Evolutionary conservation across 1,284 basidiomycete species (phyloP).

Genomic region (Boletus calvinii): DNA sequence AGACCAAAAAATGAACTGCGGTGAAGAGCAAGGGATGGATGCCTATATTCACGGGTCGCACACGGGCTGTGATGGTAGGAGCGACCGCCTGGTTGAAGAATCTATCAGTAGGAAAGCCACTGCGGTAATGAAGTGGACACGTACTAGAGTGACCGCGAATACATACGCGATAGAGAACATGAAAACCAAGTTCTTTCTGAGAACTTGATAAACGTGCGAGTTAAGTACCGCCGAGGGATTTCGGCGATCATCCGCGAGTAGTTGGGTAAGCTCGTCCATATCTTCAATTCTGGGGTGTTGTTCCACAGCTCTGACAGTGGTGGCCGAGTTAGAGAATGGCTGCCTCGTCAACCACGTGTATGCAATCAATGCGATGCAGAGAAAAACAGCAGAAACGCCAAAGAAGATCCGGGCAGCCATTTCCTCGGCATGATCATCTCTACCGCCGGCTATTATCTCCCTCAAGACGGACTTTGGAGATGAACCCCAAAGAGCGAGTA

Average conservation of each 20-base stretch:
- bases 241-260: constrained; percentile 34
- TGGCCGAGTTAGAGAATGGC: constrained; percentile 57
- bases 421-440: constrained; percentile 52
- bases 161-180: constrained; percentile 75
- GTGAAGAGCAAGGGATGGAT: constrained; percentile 68
- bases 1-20: constrained; percentile 71
- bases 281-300: constrained; percentile 23
- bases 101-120: constrained; percentile 1
- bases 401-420: constrained; percentile 72
- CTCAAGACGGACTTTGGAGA: constrained; percentile 26
- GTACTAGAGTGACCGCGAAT: constrained; percentile 78
- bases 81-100: constrained; percentile 64
- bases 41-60: constrained; percentile 59
- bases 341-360: constrained; percentile 57
- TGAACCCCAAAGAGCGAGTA: constrained; percentile 50
- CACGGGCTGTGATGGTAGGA: constrained; percentile 80
- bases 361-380: constrained; percentile 50
- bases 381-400: constrained; percentile 63
- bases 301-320: constrained; percentile 44
- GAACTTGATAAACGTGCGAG: constrained; percentile 51
- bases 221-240: constrained; percentile 31
- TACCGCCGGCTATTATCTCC: background rate
- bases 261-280: constrained; percentile 34
- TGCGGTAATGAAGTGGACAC: constrained; percentile 26
- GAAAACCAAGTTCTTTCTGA: constrained; percentile 63